phyloP scores from a whole-genome alignment of 495 filamentous ascomycete genomes.

The Symbiotaphrina buchneri region DNA sequence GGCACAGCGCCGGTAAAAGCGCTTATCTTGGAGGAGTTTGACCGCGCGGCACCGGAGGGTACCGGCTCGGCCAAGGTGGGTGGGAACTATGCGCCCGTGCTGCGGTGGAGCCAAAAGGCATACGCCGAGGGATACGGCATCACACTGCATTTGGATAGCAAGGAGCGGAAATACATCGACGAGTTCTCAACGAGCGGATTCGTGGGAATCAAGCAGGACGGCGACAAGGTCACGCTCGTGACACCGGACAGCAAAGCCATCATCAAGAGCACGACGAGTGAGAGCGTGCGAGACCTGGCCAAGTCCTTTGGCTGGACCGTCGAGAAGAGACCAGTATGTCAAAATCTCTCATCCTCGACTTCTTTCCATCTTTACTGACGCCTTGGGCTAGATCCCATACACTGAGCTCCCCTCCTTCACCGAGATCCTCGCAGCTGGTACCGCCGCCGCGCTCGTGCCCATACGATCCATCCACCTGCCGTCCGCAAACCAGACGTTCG shows the following conservation, averaged over 20 bases:
- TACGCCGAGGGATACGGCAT: conserved; percentile 18
- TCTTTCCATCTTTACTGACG: background rate
- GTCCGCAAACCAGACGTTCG: conserved; percentile 39
- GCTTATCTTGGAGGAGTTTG: conserved; percentile 30
- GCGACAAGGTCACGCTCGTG: conserved; percentile 28
- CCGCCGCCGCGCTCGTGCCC: conserved; percentile 77
- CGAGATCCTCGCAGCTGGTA: conserved; percentile 83
- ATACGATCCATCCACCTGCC: conserved; percentile 68
- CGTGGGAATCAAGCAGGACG: conserved; percentile 14
- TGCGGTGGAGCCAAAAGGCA: conserved; percentile 17
- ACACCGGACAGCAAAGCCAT: conserved; percentile 62
- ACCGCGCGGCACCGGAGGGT: conserved; percentile 29
- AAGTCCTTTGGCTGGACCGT: conserved; percentile 15
- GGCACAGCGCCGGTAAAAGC: conserved; percentile 55
- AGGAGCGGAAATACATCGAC: conserved; percentile 18
- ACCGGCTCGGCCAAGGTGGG: conserved; percentile 31
- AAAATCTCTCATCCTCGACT: conserved; percentile 2
- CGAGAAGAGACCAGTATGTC: conserved; percentile 12
- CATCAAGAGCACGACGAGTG: conserved; percentile 63
- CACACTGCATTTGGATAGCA: conserved; percentile 24
- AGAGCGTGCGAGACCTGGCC: conserved; percentile 45
- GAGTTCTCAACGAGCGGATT: conserved; percentile 25
- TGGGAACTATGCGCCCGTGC: conserved; percentile 35
- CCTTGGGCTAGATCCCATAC: conserved; percentile 37
- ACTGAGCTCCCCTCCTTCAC: conserved; percentile 53